Evolutionary conservation across 352 stramenopile species (phyloP).

Genomic region (Plasmopara viticola): DNA sequence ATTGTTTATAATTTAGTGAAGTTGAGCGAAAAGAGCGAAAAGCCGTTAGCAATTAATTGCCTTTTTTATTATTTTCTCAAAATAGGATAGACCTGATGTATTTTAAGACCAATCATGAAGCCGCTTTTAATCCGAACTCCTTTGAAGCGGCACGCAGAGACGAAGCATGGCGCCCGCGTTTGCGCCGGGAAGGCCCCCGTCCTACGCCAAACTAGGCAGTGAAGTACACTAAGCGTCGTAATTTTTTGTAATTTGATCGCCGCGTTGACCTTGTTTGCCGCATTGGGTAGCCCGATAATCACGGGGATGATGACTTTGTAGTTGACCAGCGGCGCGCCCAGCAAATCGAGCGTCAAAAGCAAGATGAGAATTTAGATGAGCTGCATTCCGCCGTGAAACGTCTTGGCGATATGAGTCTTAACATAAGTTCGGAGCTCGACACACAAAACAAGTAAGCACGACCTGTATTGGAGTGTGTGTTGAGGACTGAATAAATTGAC

Average conservation of each 20-base stretch:
- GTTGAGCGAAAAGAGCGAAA: constrained; percentile 11
- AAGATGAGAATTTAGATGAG: constrained; percentile 77
- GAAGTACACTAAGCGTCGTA: constrained; percentile 28
- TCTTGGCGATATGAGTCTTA: constrained; percentile 75
- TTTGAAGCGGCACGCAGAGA: background rate
- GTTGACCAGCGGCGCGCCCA: constrained; percentile 42
- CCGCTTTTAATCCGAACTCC: constrained; percentile 5
- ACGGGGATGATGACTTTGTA: constrained; percentile 55
- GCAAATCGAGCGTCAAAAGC: constrained; percentile 72
- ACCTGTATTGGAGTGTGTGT: constrained; percentile 1
- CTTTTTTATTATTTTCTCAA: constrained; percentile 1
- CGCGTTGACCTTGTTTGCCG: constrained; percentile 3
- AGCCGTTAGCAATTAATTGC: background rate
- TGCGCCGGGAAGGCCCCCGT: constrained; percentile 46
- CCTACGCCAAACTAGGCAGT: constrained; percentile 68
- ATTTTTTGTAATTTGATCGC: background rate
- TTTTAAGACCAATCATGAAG: constrained; percentile 24
- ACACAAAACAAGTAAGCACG: constrained; percentile 62
- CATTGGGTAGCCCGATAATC: constrained; percentile 32
- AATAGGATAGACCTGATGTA: constrained; percentile 2
- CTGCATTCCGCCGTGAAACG: constrained; percentile 74
- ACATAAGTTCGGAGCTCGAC: constrained; percentile 79
- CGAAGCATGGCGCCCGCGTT: constrained; percentile 51
- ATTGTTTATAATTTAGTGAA: constrained; percentile 22
- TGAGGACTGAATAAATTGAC: constrained; percentile 7